phyloP scores from a whole-genome alignment of 2,329 filamentous ascomycete genomes.

The Neofusicoccum cordaticola region DNA sequence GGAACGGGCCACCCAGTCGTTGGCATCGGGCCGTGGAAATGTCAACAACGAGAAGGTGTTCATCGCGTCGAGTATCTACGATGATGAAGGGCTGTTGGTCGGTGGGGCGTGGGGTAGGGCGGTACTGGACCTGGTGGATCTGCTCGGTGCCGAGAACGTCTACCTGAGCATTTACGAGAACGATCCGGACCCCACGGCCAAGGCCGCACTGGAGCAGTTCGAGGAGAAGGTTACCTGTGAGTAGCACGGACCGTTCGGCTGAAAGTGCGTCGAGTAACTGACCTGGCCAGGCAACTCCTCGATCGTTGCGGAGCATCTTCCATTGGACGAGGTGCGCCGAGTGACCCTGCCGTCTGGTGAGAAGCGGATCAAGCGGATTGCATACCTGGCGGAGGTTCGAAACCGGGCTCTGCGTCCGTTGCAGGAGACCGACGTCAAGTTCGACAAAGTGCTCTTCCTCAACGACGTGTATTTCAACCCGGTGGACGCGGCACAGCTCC shows the following conservation, averaged over 20 bases:
- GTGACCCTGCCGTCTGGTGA: slow-evolving; percentile 62
- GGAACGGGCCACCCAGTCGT: slow-evolving; percentile 28
- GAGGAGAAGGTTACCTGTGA: slow-evolving; percentile 48
- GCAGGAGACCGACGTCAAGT: slow-evolving; percentile 53
- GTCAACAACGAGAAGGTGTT: slow-evolving; percentile 64
- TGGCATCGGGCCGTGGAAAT: slow-evolving; percentile 47
- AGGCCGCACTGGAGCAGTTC: slow-evolving; percentile 54
- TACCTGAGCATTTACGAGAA: slow-evolving; percentile 74
- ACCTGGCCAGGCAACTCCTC: slow-evolving; percentile 38
- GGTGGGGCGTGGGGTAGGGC: slow-evolving; percentile 63
- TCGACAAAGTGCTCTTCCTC: slow-evolving; percentile 58
- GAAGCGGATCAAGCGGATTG: slow-evolving; percentile 66
- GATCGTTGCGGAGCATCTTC: slow-evolving; percentile 60
- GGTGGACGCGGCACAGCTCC: slow-evolving; percentile 56
- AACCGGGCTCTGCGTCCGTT: slow-evolving; percentile 68
- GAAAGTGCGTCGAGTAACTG: neutral
- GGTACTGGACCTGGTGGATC: slow-evolving; percentile 60
- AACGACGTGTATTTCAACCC: slow-evolving; percentile 68
- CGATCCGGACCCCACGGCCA: slow-evolving; percentile 59
- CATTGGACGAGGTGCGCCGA: slow-evolving; percentile 56
- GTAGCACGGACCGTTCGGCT: neutral
- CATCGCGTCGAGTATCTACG: slow-evolving; percentile 69
- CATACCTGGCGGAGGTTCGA: slow-evolving; percentile 69
- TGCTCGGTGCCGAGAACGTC: slow-evolving; percentile 66
- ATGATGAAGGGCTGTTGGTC: slow-evolving; percentile 59